Percentiles rank a stretch among this genome's conserved stretches.
These are phyloP conservation scores for Actinomortierella wolfii DNA, from an alignment of 371 early-diverging fungal genomes.

Conservation along the genomic window DNA sequence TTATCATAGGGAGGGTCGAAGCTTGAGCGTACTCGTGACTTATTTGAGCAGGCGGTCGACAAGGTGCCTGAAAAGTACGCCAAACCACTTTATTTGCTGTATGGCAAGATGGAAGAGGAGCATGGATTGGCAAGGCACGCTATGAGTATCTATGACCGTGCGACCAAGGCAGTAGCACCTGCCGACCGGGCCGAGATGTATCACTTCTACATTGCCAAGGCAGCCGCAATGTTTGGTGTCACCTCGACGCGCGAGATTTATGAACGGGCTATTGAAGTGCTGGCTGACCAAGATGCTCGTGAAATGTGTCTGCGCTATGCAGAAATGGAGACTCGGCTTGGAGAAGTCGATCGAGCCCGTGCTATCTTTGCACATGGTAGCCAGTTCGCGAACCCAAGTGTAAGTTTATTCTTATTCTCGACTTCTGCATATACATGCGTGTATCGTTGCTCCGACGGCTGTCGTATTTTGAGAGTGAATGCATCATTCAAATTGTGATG, in stretches of 20 bases:
- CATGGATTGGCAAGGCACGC: constrained; percentile 92
- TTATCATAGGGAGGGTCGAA: constrained; percentile 72
- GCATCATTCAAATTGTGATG: too few species aligned
- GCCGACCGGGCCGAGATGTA: constrained; percentile 85
- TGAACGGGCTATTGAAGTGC: constrained; percentile 84
- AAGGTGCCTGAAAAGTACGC: constrained; percentile 88
- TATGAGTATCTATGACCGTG: constrained; percentile 93
- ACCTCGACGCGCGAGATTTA: constrained; percentile 90
- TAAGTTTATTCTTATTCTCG: constrained; percentile 19
- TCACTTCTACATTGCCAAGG: constrained; percentile 89
- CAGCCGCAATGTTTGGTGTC: constrained; percentile 85
- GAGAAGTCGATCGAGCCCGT: constrained; percentile 96
- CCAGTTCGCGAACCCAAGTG: constrained; percentile 89
- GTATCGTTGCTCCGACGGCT: too few species aligned
- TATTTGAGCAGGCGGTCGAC: constrained; percentile 94
- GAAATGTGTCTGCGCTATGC: constrained; percentile 85
- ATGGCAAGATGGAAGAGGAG: constrained; percentile 93
- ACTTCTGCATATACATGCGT: too few species aligned
- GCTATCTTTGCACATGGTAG: constrained; percentile 88
- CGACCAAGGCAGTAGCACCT: constrained; percentile 75
- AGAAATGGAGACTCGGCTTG: constrained; percentile 86
- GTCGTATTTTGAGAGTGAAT: too few species aligned
- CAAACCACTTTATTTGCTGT: constrained; percentile 88
- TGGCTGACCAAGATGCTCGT: constrained; percentile 85
- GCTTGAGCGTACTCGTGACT: constrained; percentile 92